phyloP scores from a whole-genome alignment of 2,329 filamentous ascomycete species.

The Tolypocladium endophyticum region DNA sequence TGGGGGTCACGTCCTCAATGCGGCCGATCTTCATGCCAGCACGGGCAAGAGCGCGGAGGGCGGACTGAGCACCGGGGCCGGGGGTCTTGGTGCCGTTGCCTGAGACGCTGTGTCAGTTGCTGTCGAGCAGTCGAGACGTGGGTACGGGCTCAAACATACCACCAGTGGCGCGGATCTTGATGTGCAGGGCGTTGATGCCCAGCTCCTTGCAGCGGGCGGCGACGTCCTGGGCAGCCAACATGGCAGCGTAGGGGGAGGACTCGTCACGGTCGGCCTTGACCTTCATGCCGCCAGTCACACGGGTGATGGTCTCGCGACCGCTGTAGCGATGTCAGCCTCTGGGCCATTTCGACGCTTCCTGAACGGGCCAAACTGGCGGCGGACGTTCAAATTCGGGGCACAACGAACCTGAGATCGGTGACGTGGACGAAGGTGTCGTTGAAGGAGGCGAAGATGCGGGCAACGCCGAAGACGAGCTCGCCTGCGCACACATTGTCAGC shows the following conservation, averaged over 20 bases:
- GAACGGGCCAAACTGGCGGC: background rate
- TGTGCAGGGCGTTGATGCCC: slow-evolving; percentile 86
- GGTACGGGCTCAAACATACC: slow-evolving; percentile 44
- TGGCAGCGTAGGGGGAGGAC: slow-evolving; percentile 98
- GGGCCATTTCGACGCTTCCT: background rate
- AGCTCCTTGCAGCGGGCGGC: slow-evolving; percentile 71
- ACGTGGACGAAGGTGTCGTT: slow-evolving; percentile 96
- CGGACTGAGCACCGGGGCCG: slow-evolving; percentile 96
- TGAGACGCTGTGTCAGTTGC: slow-evolving; percentile 17
- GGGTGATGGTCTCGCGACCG: slow-evolving; percentile 99
- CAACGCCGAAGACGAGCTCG: slow-evolving; percentile 96
- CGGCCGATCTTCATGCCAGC: slow-evolving; percentile 99
- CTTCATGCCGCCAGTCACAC: slow-evolving; percentile 99
- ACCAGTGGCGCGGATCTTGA: slow-evolving; percentile 99
- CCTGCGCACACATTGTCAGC: slow-evolving; percentile 37
- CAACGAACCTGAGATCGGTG: slow-evolving; percentile 86
- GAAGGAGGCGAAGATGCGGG: slow-evolving; percentile 91
- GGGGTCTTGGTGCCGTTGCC: slow-evolving; percentile 99
- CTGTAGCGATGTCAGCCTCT: slow-evolving; percentile 37
- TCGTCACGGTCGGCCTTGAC: slow-evolving; percentile 99
- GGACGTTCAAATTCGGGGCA: background rate
- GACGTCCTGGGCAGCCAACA: slow-evolving; percentile 99
- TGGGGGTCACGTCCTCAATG: slow-evolving; percentile 99
- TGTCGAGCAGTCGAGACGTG: background rate
- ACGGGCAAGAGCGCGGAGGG: slow-evolving; percentile 96